phyloP scores from a whole-genome alignment of 225 moss, liverwort and hornwort genomes.

The Straminergon stramineum region DNA sequence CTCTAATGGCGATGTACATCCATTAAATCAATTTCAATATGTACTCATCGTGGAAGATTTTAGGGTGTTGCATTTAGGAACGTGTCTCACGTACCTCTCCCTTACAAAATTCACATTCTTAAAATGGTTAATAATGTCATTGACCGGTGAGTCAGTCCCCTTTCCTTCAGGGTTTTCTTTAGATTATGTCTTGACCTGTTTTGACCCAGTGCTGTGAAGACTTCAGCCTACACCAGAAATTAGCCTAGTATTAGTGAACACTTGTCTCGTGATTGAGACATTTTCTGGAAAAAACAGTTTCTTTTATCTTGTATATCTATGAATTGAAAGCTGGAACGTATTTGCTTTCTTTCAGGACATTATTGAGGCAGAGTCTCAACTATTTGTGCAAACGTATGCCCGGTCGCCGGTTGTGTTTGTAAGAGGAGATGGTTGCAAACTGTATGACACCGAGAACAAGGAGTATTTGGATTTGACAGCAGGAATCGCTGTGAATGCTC shows the following conservation, averaged over 20 bases:
- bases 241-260: not conserved
- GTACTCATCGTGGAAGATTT: not conserved
- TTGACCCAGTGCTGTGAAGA: not conserved
- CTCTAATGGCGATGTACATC: not conserved
- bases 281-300: not conserved
- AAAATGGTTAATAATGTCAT: not conserved
- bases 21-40: not conserved
- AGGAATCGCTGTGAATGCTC: conserved; percentile 82
- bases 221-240: not conserved
- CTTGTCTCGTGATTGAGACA: not conserved
- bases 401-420: conserved; percentile 81
- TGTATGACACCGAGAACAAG: conserved; percentile 69
- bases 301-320: not conserved
- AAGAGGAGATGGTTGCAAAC: conserved; percentile 63
- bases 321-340: not conserved
- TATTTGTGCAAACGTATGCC: conserved; percentile 76
- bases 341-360: conserved; percentile 25
- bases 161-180: not conserved
- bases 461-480: conserved; percentile 94
- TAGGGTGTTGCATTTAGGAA: not conserved
- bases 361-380: conserved; percentile 52
- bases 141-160: not conserved
- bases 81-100: not conserved
- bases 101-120: not conserved
- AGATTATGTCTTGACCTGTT: not conserved